Evolutionary conservation across 139 green algal genomes (phyloP).

Genomic region (Chlamydomonas sp.): DNA sequence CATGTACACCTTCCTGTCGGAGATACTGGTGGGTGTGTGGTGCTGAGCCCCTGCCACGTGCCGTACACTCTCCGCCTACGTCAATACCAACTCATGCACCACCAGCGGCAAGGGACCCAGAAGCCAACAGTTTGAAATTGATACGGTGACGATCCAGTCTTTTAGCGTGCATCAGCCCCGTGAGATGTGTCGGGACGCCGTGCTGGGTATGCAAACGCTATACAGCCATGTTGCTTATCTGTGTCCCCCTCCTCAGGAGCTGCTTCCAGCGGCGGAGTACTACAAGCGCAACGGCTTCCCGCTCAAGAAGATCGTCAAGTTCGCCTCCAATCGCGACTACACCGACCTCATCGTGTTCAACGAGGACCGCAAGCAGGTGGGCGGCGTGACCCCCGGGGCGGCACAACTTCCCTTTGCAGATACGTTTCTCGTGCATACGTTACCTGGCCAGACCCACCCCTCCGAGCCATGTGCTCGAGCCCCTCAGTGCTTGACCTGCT

Average conservation of each 20-base stretch:
- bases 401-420: no score
- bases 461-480: no score
- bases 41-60: background rate
- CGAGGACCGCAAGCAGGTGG: constrained; percentile 86
- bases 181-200: background rate
- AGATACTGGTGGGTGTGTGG: constrained; percentile 75
- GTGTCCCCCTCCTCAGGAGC: constrained; percentile 43
- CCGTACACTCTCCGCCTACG: background rate
- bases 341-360: constrained; percentile 93
- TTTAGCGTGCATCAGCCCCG: background rate
- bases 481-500: no score
- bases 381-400: background rate
- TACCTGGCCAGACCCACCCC: no score
- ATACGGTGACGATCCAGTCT: no score
- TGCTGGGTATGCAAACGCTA: no score
- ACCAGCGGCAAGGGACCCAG: no score
- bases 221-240: no score
- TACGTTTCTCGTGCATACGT: no score
- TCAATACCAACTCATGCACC: no score
- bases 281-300: constrained; percentile 89
- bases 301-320: constrained; percentile 93
- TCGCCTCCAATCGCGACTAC: constrained; percentile 81
- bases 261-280: constrained; percentile 85
- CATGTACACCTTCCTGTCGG: constrained; percentile 90
- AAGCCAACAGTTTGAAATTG: no score